Base-by-base conservation (phyloP, 805 yeast genomes). In the Candida koratica region DNA sequence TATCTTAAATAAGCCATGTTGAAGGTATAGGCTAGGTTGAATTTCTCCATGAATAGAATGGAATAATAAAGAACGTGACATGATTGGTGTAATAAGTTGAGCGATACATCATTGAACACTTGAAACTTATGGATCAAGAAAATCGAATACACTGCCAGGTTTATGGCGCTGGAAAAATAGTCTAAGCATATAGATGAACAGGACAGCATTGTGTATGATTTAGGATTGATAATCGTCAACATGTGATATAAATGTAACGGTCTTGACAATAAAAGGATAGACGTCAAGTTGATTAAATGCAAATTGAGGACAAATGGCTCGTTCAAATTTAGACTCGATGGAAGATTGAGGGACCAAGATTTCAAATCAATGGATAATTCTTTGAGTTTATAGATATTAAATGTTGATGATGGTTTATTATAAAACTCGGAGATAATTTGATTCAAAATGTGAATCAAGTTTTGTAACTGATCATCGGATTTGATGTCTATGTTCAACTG, bases 181-280 rank as follows among this genome's bases (percentile, higher is more conserved):
- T 28, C 16, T 4, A 18, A 4, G 12, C 20, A 9, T 6, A 28
- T 7, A 6, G 28, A 12, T 3, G 32, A 15, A 13, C 25, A 14
- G n/a, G 29, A 29, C 5, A 15, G 5, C 6, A 22, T 19, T 3
- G 19, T 7, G 13, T 27, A 31, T 4, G 12, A 4, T 18, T 30
- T 17, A 13, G 37, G 34, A 15, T 38, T 24, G 16, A 19, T 10
- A 12, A 26, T 10, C 7, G 15, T 18, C 3, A 28, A n/a, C n/a
- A 39, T 28, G 26, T 39, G 45, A 41, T 55, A 63, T 44, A 64
- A 58, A 48, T 64, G 64, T 38, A 67, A 67, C 5, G 75, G 73
- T 13, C 69, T 51, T 25, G 68, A 51, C n/a, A 69, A 47, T 19
- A 68, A 39, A 27, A 62, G 50, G 10, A 65, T 55, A 0, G 62